Base-by-base conservation (phyloP, 495 filamentous ascomycete genomes). In the Parachaetomium inaequale region DNA sequence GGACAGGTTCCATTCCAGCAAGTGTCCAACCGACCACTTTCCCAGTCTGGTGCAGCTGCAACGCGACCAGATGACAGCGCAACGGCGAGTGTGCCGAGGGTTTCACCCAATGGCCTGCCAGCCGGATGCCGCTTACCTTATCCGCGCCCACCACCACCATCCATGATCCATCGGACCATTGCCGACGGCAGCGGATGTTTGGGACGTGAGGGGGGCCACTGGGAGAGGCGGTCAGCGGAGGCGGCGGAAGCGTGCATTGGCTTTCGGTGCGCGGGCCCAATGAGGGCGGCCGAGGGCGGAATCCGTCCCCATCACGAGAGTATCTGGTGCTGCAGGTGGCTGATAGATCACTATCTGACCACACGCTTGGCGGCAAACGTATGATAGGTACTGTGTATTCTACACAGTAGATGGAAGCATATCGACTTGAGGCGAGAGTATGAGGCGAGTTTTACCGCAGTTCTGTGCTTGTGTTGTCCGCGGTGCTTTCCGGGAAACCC, bases 21-120 rank as follows among this genome's bases (percentile, higher is more conserved):
- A 59, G 23, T 62, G 64, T 43, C 55, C 65, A 63, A 38, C 40
- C 67, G 65, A 67, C 65, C 60, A 61, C 23, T 52, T 65, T 63
- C 63, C 62, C 40, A 50, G 51, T 57, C 34, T 26, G 59, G 23
- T 14, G 23, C 28, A 42, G 46, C 43, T 54, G 55, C 55, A 58
- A 21, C 50, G 32, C 51, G 38, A 46, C 21, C 25, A 23, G 25
- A 7, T 43, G n/a, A n/a, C n/a, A n/a, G n/a, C n/a, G n/a, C n/a
- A 40, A 40, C 36, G 36, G 34, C 5, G 17, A 15, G 36, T 40
- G 36, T 40, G 36, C 36, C 12, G 36, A 40, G 36, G 36, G 17
- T 40, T 17, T 55, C 32, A 36, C 51, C 65, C 65, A 62, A 61
- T 63, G 17, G 56, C 21, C 15, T 2, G 17, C 0, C 14, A 17